phyloP scores from a whole-genome alignment of 2,329 filamentous ascomycete species.

The Zasmidium cellare region DNA sequence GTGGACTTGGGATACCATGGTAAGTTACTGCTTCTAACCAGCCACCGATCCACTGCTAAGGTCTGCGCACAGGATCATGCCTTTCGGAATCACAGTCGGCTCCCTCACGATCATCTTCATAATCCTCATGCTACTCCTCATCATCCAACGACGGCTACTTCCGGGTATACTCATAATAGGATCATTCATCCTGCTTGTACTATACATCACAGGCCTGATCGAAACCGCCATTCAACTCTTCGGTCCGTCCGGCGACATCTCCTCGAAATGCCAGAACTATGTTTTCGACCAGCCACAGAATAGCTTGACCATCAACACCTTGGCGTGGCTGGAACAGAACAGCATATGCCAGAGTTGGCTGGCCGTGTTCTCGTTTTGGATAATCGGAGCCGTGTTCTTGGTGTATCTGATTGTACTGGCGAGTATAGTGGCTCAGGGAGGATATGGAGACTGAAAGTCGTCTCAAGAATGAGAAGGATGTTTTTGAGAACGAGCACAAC shows the following conservation, averaged over 20 bases:
- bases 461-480: neutral
- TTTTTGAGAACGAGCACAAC: neutral
- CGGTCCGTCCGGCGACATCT: conserved; percentile 56
- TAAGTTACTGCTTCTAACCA: conserved; percentile 35
- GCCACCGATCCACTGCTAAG: neutral
- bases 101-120: conserved; percentile 60
- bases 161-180: conserved; percentile 61
- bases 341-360: conserved; percentile 66
- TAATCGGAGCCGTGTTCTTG: conserved; percentile 63
- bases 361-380: conserved; percentile 63
- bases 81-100: conserved; percentile 61
- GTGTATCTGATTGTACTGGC: conserved; percentile 67
- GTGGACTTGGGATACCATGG: conserved; percentile 60
- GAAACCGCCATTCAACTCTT: conserved; percentile 65
- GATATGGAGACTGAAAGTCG: conserved; percentile 23
- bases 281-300: conserved; percentile 50
- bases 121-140: conserved; percentile 57
- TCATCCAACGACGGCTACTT: conserved; percentile 56
- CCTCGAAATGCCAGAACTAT: conserved; percentile 59
- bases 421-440: conserved; percentile 32
- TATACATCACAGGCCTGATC: conserved; percentile 63
- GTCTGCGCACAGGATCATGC: conserved; percentile 57
- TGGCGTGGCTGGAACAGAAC: conserved; percentile 63
- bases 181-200: conserved; percentile 61
- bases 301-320: conserved; percentile 55